A percentile compares a stretch with the other conserved stretches of the same genome.
These are phyloP conservation scores for Rheum nobile DNA, from an alignment of 148 eudicot species.

Conservation along the genomic window DNA sequence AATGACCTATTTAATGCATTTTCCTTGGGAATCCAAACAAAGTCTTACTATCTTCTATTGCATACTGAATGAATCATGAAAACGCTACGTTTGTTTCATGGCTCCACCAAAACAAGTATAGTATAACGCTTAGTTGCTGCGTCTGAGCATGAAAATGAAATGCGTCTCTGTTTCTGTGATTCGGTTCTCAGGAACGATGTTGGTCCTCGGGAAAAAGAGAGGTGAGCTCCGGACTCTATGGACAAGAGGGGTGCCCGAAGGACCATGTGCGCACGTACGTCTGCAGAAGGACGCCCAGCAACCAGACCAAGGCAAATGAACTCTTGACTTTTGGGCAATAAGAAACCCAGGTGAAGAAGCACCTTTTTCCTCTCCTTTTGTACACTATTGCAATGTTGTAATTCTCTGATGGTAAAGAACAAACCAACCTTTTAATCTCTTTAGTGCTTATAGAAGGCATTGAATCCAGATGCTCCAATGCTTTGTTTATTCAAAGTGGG, in stretches of 20 bases:
- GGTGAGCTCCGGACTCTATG: slow-evolving; percentile 11
- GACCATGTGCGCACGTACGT: slow-evolving; percentile 10
- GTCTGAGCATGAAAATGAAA: neutral
- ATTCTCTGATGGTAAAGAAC: neutral
- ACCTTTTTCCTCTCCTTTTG: neutral
- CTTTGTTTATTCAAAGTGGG: neutral
- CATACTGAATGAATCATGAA: neutral
- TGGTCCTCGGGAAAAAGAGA: slow-evolving; percentile 6
- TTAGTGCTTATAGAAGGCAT: neutral
- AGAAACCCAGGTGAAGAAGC: neutral
- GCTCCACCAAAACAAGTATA: neutral
- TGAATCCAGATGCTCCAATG: neutral
- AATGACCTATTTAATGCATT: too few relatives aligned
- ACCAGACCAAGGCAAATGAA: slow-evolving; percentile 6
- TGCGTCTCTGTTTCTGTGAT: neutral
- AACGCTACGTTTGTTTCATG: neutral
- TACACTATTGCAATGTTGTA: neutral
- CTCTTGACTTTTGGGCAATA: neutral
- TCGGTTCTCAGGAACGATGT: slow-evolving; percentile 7
- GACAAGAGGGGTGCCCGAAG: slow-evolving; percentile 16
- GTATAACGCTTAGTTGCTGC: neutral
- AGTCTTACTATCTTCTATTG: too few relatives aligned
- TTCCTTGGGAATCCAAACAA: too few relatives aligned
- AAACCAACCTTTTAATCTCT: neutral
- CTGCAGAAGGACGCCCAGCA: neutral